Base-by-base conservation (phyloP, 2,329 filamentous ascomycete species). In the Albophoma yamanashiensis region DNA sequence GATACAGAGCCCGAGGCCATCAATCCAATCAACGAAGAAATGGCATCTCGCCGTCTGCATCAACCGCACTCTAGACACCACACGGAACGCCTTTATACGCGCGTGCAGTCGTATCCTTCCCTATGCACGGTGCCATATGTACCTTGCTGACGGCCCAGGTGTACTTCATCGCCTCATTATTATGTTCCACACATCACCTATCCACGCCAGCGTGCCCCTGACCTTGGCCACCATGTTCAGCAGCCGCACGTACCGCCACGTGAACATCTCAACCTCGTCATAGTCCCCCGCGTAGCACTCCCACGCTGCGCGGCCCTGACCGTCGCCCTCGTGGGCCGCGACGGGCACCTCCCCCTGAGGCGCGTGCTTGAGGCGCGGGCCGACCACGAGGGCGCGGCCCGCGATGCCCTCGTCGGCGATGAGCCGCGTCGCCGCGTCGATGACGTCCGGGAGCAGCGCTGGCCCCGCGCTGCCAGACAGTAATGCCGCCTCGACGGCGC, bases 341-440 rank as follows among this genome's bases (percentile, higher is more conserved):
- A 71, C 65, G 50, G 65, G 62, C 4, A 60, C 56, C 52, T 56
- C 75, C 70, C 43, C 82, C 69, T 65, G 76, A 73, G 64, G 60
- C 5, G 61, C 60, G 12, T 62, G 55, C 59, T 65, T 69, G 53
- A 85, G 70, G 59, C 78, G 82, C 8, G 85, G 84, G 0, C 82
- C 83, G 53, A 89, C 74, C 38, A 79, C 75, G 57, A 89, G 72
- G 4, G 79, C 78, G 59, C 85, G 74, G 2, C 86, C 86, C 11
- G 78, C 72, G 55, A 88, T 79, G 38, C 71, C 69, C 43, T 79
- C 77, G 66, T 88, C 84, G 0, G 84, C 82, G 55, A 85, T 77
- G 40, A 89, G 75, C 52, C 85, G 76, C 20, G 83, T 87, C 0
- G 76, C 83, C 4, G 85, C 85, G 62, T 88, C 83, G 2, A 89